phyloP scores from a whole-genome alignment of 2,329 filamentous ascomycete species.

The Microascus cirrosus region DNA sequence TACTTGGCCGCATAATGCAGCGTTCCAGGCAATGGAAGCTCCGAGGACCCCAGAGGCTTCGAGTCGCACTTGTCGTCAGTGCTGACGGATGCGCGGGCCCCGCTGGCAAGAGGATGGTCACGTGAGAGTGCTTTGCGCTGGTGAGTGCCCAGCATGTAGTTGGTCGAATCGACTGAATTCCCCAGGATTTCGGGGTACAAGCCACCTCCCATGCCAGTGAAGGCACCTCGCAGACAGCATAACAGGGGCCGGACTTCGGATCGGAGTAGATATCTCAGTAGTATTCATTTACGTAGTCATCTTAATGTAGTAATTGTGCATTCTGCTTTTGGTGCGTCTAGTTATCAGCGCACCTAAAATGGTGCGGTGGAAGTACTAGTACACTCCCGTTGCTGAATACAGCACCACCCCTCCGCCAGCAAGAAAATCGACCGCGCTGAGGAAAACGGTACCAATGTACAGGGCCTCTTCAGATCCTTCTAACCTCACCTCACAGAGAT shows the following conservation, averaged over 20 bases:
- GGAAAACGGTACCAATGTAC: constrained; percentile 5
- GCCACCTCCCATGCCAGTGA: neutral
- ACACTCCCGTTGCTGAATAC: neutral
- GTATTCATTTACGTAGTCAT: neutral
- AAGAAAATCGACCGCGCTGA: constrained; percentile 6
- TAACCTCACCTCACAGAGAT: constrained; percentile 47
- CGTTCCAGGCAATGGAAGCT: neutral
- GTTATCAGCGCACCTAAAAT: neutral
- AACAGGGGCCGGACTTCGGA: neutral
- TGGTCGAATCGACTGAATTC: neutral
- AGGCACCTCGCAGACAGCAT: neutral
- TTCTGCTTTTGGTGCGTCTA: neutral
- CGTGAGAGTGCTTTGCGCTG: neutral
- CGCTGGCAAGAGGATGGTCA: neutral
- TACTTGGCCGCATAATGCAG: neutral
- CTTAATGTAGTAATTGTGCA: neutral
- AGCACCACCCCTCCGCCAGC: neutral
- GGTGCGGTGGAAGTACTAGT: neutral
- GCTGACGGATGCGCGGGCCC: neutral
- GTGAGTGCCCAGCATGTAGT: neutral
- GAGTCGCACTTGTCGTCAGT: neutral
- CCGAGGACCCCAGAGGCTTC: neutral
- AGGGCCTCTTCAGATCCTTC: constrained; percentile 23
- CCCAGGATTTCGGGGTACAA: constrained; percentile 3
- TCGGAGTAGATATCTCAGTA: neutral